Evolutionary conservation across 2,329 filamentous ascomycete species (phyloP).

Genomic region (Thelonectria blattea): DNA sequence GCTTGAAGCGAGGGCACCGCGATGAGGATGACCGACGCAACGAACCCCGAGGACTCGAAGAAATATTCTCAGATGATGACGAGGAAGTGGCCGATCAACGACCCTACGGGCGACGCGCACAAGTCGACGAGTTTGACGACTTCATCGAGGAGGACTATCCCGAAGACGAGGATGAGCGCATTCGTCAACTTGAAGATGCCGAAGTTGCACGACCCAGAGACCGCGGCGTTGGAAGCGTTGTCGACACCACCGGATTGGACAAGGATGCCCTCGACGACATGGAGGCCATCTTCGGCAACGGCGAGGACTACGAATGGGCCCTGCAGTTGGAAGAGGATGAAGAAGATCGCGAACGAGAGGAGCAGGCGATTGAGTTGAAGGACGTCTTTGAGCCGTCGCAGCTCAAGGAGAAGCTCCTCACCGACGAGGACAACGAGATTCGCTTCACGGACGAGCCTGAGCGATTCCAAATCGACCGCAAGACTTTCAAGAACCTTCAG

Average conservation of each 20-base stretch:
- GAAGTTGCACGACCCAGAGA: constrained; percentile 85
- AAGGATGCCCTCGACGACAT: constrained; percentile 95
- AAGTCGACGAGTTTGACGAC: constrained; percentile 84
- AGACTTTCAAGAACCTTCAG: constrained; percentile 82
- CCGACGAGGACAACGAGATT: constrained; percentile 92
- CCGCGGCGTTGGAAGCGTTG: constrained; percentile 70
- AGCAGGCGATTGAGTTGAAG: constrained; percentile 89
- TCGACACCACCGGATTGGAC: constrained; percentile 85
- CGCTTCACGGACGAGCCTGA: constrained; percentile 90
- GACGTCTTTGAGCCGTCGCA: constrained; percentile 98
- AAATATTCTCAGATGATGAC: constrained; percentile 96
- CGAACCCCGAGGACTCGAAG: constrained; percentile 76
- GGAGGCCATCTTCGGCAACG: constrained; percentile 93
- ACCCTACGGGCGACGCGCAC: constrained; percentile 60
- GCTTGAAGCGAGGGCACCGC: constrained; percentile 89
- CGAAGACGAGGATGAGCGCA: constrained; percentile 80
- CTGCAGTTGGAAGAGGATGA: constrained; percentile 87
- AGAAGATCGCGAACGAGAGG: constrained; percentile 77
- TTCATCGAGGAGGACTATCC: constrained; percentile 98
- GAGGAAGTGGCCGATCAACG: constrained; percentile 69
- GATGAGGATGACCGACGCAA: constrained; percentile 71
- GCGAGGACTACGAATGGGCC: constrained; percentile 95
- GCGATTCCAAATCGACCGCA: constrained; percentile 89
- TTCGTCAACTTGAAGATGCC: constrained; percentile 80
- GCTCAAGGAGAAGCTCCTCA: constrained; percentile 90